Percentiles rank a stretch among this genome's conserved stretches.
phyloP scores from a whole-genome alignment of 164 flowering plant species.

The Cinnamomum micranthum region DNA sequence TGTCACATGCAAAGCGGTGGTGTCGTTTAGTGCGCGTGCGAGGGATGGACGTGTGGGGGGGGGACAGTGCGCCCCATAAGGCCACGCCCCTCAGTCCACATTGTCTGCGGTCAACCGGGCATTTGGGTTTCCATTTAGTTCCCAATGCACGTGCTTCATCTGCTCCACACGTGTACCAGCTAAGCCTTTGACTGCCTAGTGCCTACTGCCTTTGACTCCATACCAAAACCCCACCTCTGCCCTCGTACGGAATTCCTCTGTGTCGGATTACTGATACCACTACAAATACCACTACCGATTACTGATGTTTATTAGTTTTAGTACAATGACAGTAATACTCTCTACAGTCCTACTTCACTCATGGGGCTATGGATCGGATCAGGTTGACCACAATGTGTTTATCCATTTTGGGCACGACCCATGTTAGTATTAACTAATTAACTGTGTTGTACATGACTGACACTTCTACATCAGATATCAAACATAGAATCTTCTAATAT shows the following conservation, averaged over 20 bases:
- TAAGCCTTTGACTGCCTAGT: slow-evolving; percentile 1
- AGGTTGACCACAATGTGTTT: too few species aligned
- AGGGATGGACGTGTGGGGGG: slow-evolving; percentile 7
- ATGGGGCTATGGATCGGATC: too few species aligned
- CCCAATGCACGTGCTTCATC: background rate
- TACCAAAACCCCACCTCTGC: background rate
- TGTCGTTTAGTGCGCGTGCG: slow-evolving; percentile 42
- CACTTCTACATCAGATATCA: too few species aligned
- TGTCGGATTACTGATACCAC: background rate
- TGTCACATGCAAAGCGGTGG: slow-evolving; percentile 9
- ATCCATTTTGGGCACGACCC: too few species aligned
- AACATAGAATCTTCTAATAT: too few species aligned
- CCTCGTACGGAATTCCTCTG: background rate
- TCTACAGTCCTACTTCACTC: too few species aligned
- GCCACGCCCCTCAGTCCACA: slow-evolving; percentile 25
- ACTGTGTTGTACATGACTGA: too few species aligned
- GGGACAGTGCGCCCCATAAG: slow-evolving; percentile 35
- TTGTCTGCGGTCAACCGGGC: slow-evolving; percentile 73
- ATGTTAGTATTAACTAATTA: too few species aligned
- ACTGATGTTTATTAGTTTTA: too few species aligned
- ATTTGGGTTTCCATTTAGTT: slow-evolving; percentile 22
- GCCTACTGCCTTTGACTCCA: background rate
- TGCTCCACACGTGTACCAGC: slow-evolving; percentile 5
- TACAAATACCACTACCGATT: too few species aligned
- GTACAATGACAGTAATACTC: too few species aligned